phyloP scores from a whole-genome alignment of 768 basidiomycete genomes.

The Multifurca ochricompacta region DNA sequence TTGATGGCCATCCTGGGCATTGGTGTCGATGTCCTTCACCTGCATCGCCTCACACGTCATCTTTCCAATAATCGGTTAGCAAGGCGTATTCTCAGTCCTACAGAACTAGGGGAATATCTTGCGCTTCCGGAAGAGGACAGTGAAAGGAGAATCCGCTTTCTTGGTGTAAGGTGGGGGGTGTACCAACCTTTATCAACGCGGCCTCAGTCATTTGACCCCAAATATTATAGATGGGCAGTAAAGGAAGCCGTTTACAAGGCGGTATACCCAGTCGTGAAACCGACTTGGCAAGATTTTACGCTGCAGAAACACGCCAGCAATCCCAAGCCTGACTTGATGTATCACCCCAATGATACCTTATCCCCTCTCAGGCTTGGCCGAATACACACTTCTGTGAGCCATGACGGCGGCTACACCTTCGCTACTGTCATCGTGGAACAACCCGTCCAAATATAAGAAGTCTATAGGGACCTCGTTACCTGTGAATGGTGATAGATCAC shows the following conservation, averaged over 20 bases:
- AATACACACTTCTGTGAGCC: constrained; percentile 68
- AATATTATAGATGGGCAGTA: constrained; percentile 62
- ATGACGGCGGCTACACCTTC: constrained; percentile 73
- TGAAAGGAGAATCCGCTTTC: constrained; percentile 36
- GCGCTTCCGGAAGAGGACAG: constrained; percentile 24
- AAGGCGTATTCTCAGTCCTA: constrained; percentile 51
- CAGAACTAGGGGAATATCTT: constrained; percentile 37
- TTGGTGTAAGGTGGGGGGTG: constrained; percentile 79
- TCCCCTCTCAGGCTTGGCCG: constrained; percentile 25
- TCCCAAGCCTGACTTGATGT: constrained; percentile 38
- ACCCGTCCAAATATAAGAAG: neutral
- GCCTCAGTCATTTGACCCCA: neutral
- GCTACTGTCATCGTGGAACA: constrained; percentile 58
- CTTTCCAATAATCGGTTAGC: constrained; percentile 46
- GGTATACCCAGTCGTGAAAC: constrained; percentile 49
- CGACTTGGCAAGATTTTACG: constrained; percentile 72
- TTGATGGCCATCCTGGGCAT: constrained; percentile 61
- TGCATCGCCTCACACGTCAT: constrained; percentile 56
- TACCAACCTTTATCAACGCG: neutral
- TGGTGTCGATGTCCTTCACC: constrained; percentile 66
- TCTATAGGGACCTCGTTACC: neutral
- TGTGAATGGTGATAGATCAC: neutral
- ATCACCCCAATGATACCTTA: constrained; percentile 20
- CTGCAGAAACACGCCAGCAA: constrained; percentile 22
- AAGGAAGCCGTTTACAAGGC: constrained; percentile 90